Evolutionary conservation across 371 early-diverging fungal species (phyloP).

Genomic region (Basidiobolus meristosporus): DNA sequence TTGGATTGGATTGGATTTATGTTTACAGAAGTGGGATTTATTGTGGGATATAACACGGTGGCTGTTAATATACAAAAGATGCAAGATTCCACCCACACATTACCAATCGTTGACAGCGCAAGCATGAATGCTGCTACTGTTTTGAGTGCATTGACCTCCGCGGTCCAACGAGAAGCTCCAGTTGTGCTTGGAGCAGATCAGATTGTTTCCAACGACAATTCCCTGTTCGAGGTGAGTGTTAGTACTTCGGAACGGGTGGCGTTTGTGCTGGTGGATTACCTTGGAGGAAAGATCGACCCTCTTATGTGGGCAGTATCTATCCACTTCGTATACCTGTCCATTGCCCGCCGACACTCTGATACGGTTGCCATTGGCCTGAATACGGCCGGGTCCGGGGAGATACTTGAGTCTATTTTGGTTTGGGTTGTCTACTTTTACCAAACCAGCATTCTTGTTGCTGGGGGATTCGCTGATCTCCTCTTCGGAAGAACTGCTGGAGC

Average conservation of each 20-base stretch:
- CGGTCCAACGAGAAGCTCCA: slow-evolving; percentile 34
- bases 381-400: slow-evolving; percentile 1
- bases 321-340: slow-evolving; percentile 36
- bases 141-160: slow-evolving; percentile 17
- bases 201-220: slow-evolving; percentile 26
- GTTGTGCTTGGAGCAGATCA: slow-evolving; percentile 42
- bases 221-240: slow-evolving; percentile 13
- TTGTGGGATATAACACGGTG: too few relatives aligned
- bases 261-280: slow-evolving; percentile 4
- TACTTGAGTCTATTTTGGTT: not conserved
- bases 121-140: slow-evolving; percentile 22
- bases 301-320: slow-evolving; percentile 48
- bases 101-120: slow-evolving; percentile 47
- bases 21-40: too few relatives aligned
- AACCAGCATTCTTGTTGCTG: not conserved
- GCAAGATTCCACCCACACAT: too few relatives aligned
- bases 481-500: slow-evolving; percentile 3
- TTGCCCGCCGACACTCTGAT: slow-evolving; percentile 25
- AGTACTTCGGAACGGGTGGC: not conserved
- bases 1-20: too few relatives aligned
- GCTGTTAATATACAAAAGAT: too few relatives aligned
- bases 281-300: slow-evolving; percentile 33
- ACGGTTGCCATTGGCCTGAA: slow-evolving; percentile 17
- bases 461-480: not conserved
- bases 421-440: not conserved